Evolutionary conservation across 768 basidiomycete genomes (phyloP), one percentile per base, ranked within the genome.

Genomic region (Boletus reticuloceps): DNA sequence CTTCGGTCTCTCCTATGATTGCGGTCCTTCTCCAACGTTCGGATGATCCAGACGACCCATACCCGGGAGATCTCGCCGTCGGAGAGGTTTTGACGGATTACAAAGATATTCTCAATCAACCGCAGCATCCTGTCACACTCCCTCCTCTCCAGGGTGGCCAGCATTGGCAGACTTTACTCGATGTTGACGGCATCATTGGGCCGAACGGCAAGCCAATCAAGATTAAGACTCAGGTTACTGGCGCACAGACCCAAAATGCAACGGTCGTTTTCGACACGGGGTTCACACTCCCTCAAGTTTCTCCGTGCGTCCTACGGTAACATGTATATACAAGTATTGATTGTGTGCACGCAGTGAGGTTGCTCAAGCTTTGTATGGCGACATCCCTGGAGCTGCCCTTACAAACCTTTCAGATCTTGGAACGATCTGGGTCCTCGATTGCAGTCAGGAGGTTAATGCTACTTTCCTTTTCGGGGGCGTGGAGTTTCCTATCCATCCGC

Each of bases 231-330:
- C 69, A 66, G 27, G 85, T 88, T 14, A 63, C 71, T 11, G 70
- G 76, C 29, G 67, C 71, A 27, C 69, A 79, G 44, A 69, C 69
- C 11, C 71, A 72, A 16, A 82, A 82, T 58, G 71, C 82, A 9
- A 85, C 84, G 2, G 80, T 80, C 6, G 75, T 90, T 5, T 72
- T 89, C 29, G 89, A 91, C 64, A 83, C 85, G 6, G 88, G 89
- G 0, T 89, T 86, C 66, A 79, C 85, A 1, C 72, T 88, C 4
- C 79, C 85, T 12, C 87, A 88, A 64, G 76, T 88, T 38, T 75
- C 84, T 48, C 59, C 72, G 81, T 82, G 65, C 44, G 74, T 31
- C 12, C 3, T 46, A 19, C 12, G 4, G n/a, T 40, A 19, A 54
- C 25, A 29, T 60, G 36, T 62, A 44, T 50, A 47, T 27, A 54